Conservation (phyloP, 108 stramenopile species). For the Mediolabrus comicus region DNA sequence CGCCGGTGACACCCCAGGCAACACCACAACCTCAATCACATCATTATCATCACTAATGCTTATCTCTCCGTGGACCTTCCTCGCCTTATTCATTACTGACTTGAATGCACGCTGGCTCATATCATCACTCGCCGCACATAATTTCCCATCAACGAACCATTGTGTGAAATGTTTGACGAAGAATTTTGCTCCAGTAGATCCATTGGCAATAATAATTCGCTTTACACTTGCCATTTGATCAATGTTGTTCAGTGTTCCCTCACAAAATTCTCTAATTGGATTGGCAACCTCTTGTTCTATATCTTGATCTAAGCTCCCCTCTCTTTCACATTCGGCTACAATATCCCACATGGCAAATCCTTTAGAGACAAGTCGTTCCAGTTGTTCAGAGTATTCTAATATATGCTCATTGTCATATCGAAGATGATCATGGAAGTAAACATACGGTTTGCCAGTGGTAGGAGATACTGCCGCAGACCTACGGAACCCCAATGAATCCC, state of each 20-base stretch:
- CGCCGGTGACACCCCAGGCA: constrained; percentile 70
- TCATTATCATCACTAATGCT: neutral
- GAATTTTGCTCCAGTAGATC: constrained; percentile 48
- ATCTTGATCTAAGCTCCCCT: constrained; percentile 59
- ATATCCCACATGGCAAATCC: constrained; percentile 89
- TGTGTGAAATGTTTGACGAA: constrained; percentile 67
- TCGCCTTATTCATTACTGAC: constrained; percentile 22
- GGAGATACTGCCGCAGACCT: constrained; percentile 46
- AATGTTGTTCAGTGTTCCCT: constrained; percentile 11
- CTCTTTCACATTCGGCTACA: constrained; percentile 59
- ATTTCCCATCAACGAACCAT: constrained; percentile 65
- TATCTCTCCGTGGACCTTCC: constrained; percentile 7
- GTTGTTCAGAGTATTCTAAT: constrained; percentile 62
- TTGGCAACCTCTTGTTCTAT: constrained; percentile 65
- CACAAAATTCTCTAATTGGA: constrained; percentile 63
- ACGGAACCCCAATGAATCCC: constrained; percentile 77
- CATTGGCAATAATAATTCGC: constrained; percentile 80
- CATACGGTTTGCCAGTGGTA: constrained; percentile 56
- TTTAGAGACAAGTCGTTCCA: constrained; percentile 42
- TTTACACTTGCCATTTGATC: constrained; percentile 43
- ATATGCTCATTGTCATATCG: constrained; percentile 52
- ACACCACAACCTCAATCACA: constrained; percentile 41
- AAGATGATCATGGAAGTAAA: constrained; percentile 48
- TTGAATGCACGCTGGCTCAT: constrained; percentile 50
- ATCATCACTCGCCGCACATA: constrained; percentile 41